Evolutionary conservation across 2,329 filamentous ascomycete genomes (phyloP).

Genomic region (Pseudogymnoascus sp.): DNA sequence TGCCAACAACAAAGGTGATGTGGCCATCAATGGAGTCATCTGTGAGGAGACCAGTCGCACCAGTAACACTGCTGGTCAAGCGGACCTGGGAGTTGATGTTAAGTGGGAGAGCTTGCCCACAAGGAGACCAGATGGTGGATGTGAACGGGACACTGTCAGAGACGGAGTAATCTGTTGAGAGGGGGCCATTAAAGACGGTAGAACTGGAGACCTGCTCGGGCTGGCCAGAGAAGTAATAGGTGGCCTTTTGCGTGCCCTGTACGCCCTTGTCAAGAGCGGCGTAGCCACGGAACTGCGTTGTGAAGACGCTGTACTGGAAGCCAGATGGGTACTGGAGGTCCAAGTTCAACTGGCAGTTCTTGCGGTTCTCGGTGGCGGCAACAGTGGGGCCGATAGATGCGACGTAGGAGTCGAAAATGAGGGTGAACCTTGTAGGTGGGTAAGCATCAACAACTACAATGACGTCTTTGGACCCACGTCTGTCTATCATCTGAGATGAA

Average conservation of each 20-base stretch:
- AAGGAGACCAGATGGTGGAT: constrained; percentile 43
- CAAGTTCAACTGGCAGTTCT: constrained; percentile 47
- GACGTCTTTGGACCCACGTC: constrained; percentile 29
- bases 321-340: constrained; percentile 42
- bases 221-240: constrained; percentile 44
- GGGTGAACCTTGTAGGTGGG: constrained; percentile 31
- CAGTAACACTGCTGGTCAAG: constrained; percentile 27
- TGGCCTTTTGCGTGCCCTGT: constrained; percentile 40
- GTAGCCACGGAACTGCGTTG: constrained; percentile 44
- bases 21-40: constrained; percentile 42
- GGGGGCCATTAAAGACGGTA: constrained; percentile 36
- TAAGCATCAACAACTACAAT: constrained; percentile 1
- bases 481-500: constrained; percentile 35
- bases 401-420: constrained; percentile 44
- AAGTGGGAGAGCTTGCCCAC: constrained; percentile 39
- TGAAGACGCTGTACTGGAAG: constrained; percentile 44
- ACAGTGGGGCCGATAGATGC: constrained; percentile 39
- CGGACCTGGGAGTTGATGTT: constrained; percentile 46
- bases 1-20: constrained; percentile 34
- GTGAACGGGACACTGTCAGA: constrained; percentile 37
- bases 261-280: constrained; percentile 37
- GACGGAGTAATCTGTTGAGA: constrained; percentile 31
- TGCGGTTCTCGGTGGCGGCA: constrained; percentile 35
- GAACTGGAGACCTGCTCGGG: constrained; percentile 28
- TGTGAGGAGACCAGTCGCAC: constrained; percentile 34